These are phyloP conservation scores for Ramularia endophylla DNA, from an alignment of 2,329 filamentous ascomycete species.

Conservation along the genomic window DNA sequence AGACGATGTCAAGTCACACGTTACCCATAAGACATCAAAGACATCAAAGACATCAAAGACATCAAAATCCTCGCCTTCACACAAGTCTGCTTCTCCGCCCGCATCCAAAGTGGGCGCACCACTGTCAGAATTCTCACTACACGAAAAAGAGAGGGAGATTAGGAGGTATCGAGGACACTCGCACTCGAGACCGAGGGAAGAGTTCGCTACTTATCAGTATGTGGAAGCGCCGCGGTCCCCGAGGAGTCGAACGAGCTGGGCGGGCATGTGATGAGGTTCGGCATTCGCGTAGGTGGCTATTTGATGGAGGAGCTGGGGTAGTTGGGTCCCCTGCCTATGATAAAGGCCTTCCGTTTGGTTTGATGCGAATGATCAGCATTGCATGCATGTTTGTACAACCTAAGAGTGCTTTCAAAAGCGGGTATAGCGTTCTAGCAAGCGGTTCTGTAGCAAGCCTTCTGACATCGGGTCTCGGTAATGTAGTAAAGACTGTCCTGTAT, in stretches of 20 bases:
- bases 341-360: too few relatives aligned
- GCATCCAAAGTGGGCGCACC: constrained; percentile 15
- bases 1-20: constrained; percentile 18
- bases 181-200: constrained; percentile 23
- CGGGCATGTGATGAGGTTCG: constrained; percentile 16
- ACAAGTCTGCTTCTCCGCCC: constrained; percentile 18
- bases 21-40: constrained; percentile 4
- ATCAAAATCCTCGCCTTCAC: constrained; percentile 12
- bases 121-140: constrained; percentile 35
- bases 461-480: too few relatives aligned
- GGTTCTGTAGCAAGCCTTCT: too few relatives aligned
- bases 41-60: constrained; percentile 14
- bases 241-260: constrained; percentile 23
- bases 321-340: too few relatives aligned
- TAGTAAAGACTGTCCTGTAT: too few relatives aligned
- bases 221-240: constrained; percentile 33
- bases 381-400: too few relatives aligned
- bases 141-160: constrained; percentile 41
- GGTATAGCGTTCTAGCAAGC: too few relatives aligned
- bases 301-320: too few relatives aligned
- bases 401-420: too few relatives aligned
- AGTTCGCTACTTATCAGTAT: constrained; percentile 44
- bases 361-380: too few relatives aligned
- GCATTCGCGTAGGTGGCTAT: too few relatives aligned
- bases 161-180: constrained; percentile 36